phyloP scores from a whole-genome alignment of 1,284 basidiomycete species.

The Naganishia liquefaciens region DNA sequence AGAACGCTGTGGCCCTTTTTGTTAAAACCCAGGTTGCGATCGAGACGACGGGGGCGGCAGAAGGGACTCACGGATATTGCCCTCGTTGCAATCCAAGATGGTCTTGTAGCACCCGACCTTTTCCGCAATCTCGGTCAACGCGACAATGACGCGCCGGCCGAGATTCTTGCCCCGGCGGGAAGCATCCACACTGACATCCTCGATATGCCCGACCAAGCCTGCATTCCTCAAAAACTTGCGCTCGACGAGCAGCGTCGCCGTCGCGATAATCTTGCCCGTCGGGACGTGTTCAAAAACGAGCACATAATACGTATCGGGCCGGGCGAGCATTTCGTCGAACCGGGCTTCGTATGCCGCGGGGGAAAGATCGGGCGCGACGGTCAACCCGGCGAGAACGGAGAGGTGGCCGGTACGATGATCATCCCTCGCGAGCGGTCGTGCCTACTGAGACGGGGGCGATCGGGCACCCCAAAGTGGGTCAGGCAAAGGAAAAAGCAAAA shows the following conservation, averaged over 20 bases:
- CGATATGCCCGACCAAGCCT: constrained; percentile 87
- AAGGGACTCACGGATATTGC: constrained; percentile 86
- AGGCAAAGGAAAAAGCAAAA: no score
- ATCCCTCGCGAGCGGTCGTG: constrained; percentile 81
- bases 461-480: background rate
- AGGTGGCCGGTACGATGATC: constrained; percentile 86
- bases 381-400: constrained; percentile 74
- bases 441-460: constrained; percentile 55
- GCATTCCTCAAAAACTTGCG: constrained; percentile 85
- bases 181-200: constrained; percentile 93
- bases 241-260: constrained; percentile 83
- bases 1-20: constrained; percentile 70
- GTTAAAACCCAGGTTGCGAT: background rate
- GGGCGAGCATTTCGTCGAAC: constrained; percentile 58
- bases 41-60: no score
- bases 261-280: constrained; percentile 77
- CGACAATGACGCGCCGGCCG: constrained; percentile 81
- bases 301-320: constrained; percentile 72
- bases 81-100: constrained; percentile 89
- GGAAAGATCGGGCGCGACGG: constrained; percentile 74
- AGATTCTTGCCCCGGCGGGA: constrained; percentile 77
- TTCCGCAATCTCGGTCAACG: constrained; percentile 77
- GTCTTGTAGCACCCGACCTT: constrained; percentile 86
- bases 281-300: constrained; percentile 76
- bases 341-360: constrained; percentile 67